phyloP scores from a whole-genome alignment of 1,284 basidiomycete species.

The Heterobasidion parviporum region DNA sequence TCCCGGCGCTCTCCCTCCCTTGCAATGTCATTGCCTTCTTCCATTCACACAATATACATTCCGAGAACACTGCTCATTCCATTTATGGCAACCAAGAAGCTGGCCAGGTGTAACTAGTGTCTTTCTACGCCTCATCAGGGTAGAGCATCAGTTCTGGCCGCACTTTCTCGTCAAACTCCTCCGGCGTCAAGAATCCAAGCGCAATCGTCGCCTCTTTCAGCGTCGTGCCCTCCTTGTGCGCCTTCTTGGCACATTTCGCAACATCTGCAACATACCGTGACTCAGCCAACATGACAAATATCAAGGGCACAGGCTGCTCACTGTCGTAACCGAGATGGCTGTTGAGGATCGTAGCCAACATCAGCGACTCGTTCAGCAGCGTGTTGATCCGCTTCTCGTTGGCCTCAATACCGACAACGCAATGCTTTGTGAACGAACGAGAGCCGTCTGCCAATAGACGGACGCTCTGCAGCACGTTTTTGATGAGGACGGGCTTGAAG shows the following conservation, averaged over 20 bases:
- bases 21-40: not conserved
- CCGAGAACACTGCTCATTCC: not conserved
- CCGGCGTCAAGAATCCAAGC: conserved; percentile 79
- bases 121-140: conserved; percentile 47
- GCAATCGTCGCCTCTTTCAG: conserved; percentile 91
- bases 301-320: conserved; percentile 28
- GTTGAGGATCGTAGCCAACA: conserved; percentile 95
- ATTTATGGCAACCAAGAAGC: not conserved
- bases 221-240: conserved; percentile 96
- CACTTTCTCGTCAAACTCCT: conserved; percentile 95
- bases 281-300: conserved; percentile 3
- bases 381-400: conserved; percentile 91
- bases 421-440: conserved; percentile 94
- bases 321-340: conserved; percentile 92
- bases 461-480: conserved; percentile 95
- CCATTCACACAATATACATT: not conserved
- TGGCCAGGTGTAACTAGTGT: not conserved
- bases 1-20: too few species aligned
- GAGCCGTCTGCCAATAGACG: conserved; percentile 88
- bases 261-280: conserved; percentile 57
- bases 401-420: conserved; percentile 92
- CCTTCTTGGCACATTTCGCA: conserved; percentile 98
- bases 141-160: conserved; percentile 87
- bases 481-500: conserved; percentile 98
- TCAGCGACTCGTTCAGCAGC: conserved; percentile 90